Evolutionary conservation across 257 asterid species (phyloP).

Genomic region (Solanum etuberosum): DNA sequence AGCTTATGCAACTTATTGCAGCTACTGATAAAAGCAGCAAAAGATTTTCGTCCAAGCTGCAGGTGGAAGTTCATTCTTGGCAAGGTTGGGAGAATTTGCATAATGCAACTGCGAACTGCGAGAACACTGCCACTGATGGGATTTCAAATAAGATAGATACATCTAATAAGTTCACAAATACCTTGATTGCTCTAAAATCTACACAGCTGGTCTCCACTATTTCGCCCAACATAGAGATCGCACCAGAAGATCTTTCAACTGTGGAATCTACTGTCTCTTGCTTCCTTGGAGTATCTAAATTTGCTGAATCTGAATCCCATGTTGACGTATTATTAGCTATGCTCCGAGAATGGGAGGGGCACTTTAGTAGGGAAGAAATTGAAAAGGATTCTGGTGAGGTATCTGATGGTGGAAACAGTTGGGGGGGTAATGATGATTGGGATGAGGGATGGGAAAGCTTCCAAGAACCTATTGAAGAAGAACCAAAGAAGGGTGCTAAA

Average conservation of each 20-base stretch:
- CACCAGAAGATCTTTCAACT: constrained; percentile 53
- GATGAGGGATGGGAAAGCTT: constrained; percentile 99
- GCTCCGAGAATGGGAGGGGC: constrained; percentile 81
- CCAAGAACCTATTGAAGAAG: constrained; percentile 55
- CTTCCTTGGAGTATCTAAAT: constrained; percentile 51
- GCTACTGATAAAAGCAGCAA: constrained; percentile 36
- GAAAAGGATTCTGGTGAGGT: constrained; percentile 26
- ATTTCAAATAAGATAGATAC: constrained; percentile 20
- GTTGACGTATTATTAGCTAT: constrained; percentile 43
- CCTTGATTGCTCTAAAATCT: constrained; percentile 83
- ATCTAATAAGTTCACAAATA: constrained; percentile 42
- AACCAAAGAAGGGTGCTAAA: constrained; percentile 14
- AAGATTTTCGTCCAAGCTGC: constrained; percentile 22
- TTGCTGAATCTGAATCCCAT: constrained; percentile 37
- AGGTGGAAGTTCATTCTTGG: constrained; percentile 58
- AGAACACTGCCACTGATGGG: constrained; percentile 21
- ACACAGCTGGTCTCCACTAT: constrained; percentile 62
- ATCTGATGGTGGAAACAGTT: constrained; percentile 37
- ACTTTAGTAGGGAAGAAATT: constrained; percentile 26
- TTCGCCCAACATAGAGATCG: constrained; percentile 50
- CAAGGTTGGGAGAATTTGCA: constrained; percentile 69
- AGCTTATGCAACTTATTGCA: constrained; percentile 77
- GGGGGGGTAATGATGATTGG: constrained; percentile 94
- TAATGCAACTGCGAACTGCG: constrained; percentile 15
- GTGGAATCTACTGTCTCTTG: constrained; percentile 75